Evolutionary conservation across 1,139 yeast species (phyloP), one percentile per base, ranked within the genome.

Genomic region (Candida dubliniensis): DNA sequence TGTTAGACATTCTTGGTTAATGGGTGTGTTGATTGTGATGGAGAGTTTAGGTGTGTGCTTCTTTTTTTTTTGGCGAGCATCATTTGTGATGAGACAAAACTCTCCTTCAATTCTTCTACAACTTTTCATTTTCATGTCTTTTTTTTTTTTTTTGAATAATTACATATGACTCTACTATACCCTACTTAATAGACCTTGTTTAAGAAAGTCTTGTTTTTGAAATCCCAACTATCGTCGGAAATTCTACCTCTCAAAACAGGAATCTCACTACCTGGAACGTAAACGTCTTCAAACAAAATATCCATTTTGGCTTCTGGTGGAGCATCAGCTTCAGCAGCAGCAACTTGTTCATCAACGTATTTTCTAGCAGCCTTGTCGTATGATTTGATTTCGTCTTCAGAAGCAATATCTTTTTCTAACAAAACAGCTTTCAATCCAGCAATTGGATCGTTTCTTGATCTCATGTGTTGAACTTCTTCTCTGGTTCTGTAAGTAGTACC

Each of bases 401-500:
- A 77, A 51, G 96, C 95, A 59, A 93, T 82, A 49, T 79, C 81
- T 67, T 82, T 77, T 56, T 90, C 97, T 61, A 91, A 70, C 59
- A 93, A 76, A 50, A 82, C 86, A 61, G 84, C 83, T 81, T 91
- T 91, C 66, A 93, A 82, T 56, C 98, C 98, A 48, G 96, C 93
- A 70, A 93, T 90, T 60, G 98, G 97, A 70, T 93, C 99, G 68
- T 87, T 90, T 77, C 91, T 86, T 40, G 97, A 89, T 79, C 99
- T 87, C 97, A 93, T 91, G 79, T 93, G 95, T 76, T 91, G 98
- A 58, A 93, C 95, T 78, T 93, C 99, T 76, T 93, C 99, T 78
- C 99, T 90, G 66, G 99, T 93, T 82, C 98, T 85, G 84, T 93
- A 93, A 56, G 98, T 91, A 69, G 98, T 93, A 80, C 98, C 98